Percentiles rank a stretch among this genome's conserved stretches.
These are phyloP conservation scores for Oldenlandia corymbosa DNA, from an alignment of 257 asterid genomes.

Conservation along the genomic window DNA sequence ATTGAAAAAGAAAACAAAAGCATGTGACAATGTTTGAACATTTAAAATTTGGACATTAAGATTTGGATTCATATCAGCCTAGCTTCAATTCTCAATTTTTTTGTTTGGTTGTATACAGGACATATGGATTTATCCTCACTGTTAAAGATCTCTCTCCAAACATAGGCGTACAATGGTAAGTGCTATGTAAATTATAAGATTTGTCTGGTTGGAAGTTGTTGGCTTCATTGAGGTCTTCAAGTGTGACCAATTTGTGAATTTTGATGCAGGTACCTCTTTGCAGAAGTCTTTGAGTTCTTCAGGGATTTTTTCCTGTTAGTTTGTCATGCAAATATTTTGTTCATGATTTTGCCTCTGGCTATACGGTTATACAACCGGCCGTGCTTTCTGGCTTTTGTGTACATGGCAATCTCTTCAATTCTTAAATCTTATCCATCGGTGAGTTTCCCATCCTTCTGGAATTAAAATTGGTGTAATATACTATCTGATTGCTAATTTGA, in stretches of 20 bases:
- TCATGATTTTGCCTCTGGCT: constrained; percentile 90
- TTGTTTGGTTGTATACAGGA: constrained; percentile 45
- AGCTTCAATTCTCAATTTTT: background rate
- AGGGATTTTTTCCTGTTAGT: constrained; percentile 85
- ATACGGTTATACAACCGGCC: constrained; percentile 87
- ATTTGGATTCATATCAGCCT: background rate
- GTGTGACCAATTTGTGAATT: constrained; percentile 17
- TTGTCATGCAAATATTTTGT: constrained; percentile 80
- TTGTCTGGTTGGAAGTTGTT: constrained; percentile 6
- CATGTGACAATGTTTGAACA: too few species aligned
- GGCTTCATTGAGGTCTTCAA: constrained; percentile 14
- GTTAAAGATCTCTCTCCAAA: constrained; percentile 91
- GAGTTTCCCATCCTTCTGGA: constrained; percentile 35
- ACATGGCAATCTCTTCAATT: constrained; percentile 80
- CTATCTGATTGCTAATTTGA: background rate
- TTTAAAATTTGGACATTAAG: too few species aligned
- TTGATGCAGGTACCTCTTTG: constrained; percentile 90
- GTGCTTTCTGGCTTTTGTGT: constrained; percentile 81
- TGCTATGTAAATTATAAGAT: constrained; percentile 11
- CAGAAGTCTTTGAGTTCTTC: constrained; percentile 97
- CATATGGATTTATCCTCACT: constrained; percentile 85
- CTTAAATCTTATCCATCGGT: constrained; percentile 98
- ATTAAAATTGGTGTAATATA: constrained; percentile 1
- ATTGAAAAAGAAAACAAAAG: background rate
- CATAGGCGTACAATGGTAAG: constrained; percentile 90